Conservation (phyloP, 495 filamentous ascomycete species). For the Apiosordaria backusii region DNA sequence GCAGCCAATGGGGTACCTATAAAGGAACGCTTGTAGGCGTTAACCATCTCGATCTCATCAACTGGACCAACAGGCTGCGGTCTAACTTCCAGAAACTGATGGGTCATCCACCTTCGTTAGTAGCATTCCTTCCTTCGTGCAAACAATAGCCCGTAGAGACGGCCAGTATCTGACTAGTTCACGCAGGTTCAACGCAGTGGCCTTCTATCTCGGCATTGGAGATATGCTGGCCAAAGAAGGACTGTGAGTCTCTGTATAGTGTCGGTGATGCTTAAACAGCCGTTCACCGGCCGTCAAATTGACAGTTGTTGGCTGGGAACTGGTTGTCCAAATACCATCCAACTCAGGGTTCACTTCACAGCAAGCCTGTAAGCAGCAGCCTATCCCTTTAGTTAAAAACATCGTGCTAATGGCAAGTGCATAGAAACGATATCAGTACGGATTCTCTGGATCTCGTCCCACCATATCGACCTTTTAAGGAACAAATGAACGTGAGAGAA, state of each 20-base stretch:
- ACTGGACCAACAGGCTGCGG: conserved; percentile 84
- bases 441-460: too few species aligned
- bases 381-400: too few species aligned
- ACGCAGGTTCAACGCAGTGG: conserved; percentile 88
- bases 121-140: conserved; percentile 16
- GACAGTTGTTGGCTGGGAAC: too few species aligned
- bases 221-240: conserved; percentile 78
- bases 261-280: not conserved
- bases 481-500: too few species aligned
- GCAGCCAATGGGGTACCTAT: conserved; percentile 86
- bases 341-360: too few species aligned
- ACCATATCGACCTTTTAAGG: too few species aligned
- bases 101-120: conserved; percentile 67
- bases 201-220: conserved; percentile 89
- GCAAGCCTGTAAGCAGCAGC: too few species aligned
- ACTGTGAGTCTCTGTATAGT: conserved; percentile 35
- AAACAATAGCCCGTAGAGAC: not conserved
- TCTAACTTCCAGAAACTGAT: conserved; percentile 66
- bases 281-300: too few species aligned
- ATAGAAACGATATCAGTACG: too few species aligned
- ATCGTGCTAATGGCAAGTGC: too few species aligned
- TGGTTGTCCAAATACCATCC: too few species aligned
- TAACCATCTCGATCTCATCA: conserved; percentile 90
- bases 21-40: conserved; percentile 86
- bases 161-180: not conserved